A percentile compares a stretch with the other conserved stretches of the same genome.
Conservation (phyloP, 257 asterid species). For the Capsicum pubescens region DNA sequence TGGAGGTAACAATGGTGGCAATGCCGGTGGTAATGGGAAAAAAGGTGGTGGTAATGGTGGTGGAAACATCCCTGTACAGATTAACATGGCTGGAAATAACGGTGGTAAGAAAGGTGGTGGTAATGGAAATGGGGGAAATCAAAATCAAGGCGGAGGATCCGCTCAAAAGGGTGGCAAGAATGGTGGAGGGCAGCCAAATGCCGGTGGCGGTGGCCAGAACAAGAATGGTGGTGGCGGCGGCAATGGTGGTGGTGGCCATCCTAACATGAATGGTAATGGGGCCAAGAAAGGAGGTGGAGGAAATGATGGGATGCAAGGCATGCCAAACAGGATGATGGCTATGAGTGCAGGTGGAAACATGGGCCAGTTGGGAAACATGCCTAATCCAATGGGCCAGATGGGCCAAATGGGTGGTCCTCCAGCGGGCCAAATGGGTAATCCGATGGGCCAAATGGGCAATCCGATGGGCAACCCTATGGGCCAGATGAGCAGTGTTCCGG, state of each 20-base stretch:
- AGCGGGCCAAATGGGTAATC: conserved; percentile 40
- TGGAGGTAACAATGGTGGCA: conserved; percentile 23
- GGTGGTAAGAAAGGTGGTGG: conserved; percentile 57
- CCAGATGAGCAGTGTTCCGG: conserved; percentile 68
- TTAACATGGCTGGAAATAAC: conserved; percentile 50
- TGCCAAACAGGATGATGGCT: conserved; percentile 81
- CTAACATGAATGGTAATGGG: conserved; percentile 56
- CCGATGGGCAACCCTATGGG: conserved; percentile 52
- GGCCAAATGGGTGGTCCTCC: conserved; percentile 42
- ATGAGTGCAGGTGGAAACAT: conserved; percentile 55
- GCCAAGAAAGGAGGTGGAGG: conserved; percentile 68
- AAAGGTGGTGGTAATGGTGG: conserved; percentile 51
- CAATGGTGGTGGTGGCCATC: conserved; percentile 46
- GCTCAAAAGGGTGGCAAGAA: conserved; percentile 55
- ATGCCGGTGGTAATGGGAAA: conserved; percentile 38
- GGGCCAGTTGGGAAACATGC: conserved; percentile 60
- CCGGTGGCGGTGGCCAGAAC: conserved; percentile 40
- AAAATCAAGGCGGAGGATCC: conserved; percentile 62
- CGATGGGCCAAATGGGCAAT: conserved; percentile 39
- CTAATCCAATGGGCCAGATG: conserved; percentile 51
- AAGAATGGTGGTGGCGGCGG: conserved; percentile 44
- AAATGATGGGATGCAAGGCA: conserved; percentile 80
- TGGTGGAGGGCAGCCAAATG: conserved; percentile 65
- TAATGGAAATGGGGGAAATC: conserved; percentile 53
- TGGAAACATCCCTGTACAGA: conserved; percentile 52